phyloP scores from a whole-genome alignment of 345 rosid species.

The Erodium maritimum region DNA sequence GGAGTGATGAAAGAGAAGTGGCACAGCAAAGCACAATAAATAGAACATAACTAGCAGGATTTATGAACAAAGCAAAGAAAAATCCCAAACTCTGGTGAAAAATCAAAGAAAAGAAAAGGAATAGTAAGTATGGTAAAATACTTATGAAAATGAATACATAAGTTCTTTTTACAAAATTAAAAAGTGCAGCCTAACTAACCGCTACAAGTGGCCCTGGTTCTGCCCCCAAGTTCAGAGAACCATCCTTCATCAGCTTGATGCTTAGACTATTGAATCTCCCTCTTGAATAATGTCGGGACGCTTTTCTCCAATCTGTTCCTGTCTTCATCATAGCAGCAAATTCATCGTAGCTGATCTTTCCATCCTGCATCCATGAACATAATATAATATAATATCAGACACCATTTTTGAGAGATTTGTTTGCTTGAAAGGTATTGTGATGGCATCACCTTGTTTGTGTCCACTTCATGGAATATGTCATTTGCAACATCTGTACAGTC shows the following conservation, averaged over 20 bases:
- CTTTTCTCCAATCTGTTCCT: constrained; percentile 99
- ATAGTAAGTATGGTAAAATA: too few relatives aligned
- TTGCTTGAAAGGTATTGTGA: neutral
- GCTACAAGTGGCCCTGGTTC: neutral
- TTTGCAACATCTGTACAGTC: constrained; percentile 85
- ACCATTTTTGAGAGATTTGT: too few relatives aligned
- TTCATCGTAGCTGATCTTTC: constrained; percentile 93
- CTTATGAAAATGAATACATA: too few relatives aligned
- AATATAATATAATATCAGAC: too few relatives aligned
- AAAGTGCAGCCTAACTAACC: neutral
- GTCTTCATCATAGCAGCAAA: constrained; percentile 98
- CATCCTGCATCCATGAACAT: constrained; percentile 43
- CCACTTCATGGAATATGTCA: constrained; percentile 99
- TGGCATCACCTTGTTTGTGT: constrained; percentile 74
- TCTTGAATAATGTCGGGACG: constrained; percentile 99
- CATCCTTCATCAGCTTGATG: constrained; percentile 92
- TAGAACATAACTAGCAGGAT: too few relatives aligned
- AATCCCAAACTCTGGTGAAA: too few relatives aligned
- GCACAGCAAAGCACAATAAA: too few relatives aligned
- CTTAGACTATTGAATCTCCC: constrained; percentile 98
- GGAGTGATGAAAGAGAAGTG: too few relatives aligned
- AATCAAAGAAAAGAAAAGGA: too few relatives aligned
- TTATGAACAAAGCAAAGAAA: too few relatives aligned
- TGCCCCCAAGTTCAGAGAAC: constrained; percentile 71
- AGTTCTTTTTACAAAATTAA: neutral